Conservation (phyloP, 768 basidiomycete species). For the Asterophora lycoperdoides region DNA sequence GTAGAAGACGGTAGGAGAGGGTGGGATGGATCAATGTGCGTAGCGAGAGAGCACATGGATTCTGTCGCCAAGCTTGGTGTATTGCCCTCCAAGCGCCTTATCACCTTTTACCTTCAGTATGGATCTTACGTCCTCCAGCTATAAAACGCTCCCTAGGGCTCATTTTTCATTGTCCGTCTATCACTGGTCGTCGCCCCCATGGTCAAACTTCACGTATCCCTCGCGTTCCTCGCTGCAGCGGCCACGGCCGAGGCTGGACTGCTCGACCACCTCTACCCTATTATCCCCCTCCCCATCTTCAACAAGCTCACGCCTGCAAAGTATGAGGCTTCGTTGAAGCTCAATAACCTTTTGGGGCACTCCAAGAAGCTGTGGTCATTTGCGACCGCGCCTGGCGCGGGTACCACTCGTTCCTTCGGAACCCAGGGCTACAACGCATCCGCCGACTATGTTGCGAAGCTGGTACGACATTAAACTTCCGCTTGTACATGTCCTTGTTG, state of each 20-base stretch:
- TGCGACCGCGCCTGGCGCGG: constrained; percentile 18
- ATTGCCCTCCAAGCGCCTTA: not conserved
- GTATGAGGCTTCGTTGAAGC: constrained; percentile 10
- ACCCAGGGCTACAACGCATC: constrained; percentile 28
- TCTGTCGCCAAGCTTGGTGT: constrained; percentile 1
- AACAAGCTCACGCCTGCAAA: constrained; percentile 12
- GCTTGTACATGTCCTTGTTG: not conserved
- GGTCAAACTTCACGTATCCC: not conserved
- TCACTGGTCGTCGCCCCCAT: not conserved
- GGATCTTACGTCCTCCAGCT: not conserved
- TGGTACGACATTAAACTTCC: constrained; percentile 15
- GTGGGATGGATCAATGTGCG: not conserved
- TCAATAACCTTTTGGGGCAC: constrained; percentile 22
- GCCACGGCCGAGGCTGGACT: constrained; percentile 1
- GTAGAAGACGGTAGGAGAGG: not conserved
- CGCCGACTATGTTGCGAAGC: constrained; percentile 24
- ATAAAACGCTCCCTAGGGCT: not conserved
- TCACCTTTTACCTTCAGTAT: not conserved
- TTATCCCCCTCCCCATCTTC: constrained; percentile 3
- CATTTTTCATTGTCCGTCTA: not conserved
- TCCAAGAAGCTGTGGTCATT: constrained; percentile 26
- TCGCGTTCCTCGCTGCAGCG: constrained; percentile 1
- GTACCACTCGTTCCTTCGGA: constrained; percentile 27
- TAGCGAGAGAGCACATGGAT: constrained; percentile 1
- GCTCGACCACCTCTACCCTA: not conserved